Percentiles rank a stretch among this genome's conserved stretches.
Conservation (phyloP, 495 filamentous ascomycete genomes). For the Aspergillus wentii region DNA sequence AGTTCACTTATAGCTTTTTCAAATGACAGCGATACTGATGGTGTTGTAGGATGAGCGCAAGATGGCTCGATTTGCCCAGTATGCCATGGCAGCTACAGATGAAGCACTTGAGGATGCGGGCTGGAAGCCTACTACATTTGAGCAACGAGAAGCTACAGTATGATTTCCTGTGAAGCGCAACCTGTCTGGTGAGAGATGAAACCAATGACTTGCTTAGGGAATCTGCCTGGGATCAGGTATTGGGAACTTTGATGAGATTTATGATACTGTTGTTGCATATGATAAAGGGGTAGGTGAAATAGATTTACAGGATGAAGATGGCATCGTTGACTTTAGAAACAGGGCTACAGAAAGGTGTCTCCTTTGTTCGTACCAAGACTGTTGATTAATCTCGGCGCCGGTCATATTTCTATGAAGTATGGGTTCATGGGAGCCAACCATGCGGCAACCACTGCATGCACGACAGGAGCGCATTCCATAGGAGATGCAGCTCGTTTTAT, state of each 20-base stretch:
- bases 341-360: slow-evolving; percentile 90
- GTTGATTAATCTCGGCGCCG: slow-evolving; percentile 89
- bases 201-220: slow-evolving; percentile 40
- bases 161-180: too few species aligned
- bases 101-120: slow-evolving; percentile 83
- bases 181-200: too few species aligned
- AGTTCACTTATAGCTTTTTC: slow-evolving; percentile 5
- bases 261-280: slow-evolving; percentile 73
- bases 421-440: slow-evolving; percentile 83
- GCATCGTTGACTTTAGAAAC: slow-evolving; percentile 2
- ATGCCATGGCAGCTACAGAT: slow-evolving; percentile 79
- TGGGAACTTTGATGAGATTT: slow-evolving; percentile 86
- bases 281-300: slow-evolving; percentile 58
- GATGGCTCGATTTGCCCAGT: slow-evolving; percentile 91
- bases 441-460: slow-evolving; percentile 88
- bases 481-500: slow-evolving; percentile 92
- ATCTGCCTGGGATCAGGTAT: slow-evolving; percentile 96
- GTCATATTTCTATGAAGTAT: slow-evolving; percentile 89
- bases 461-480: slow-evolving; percentile 89
- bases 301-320: neutral
- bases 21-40: neutral
- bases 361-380: slow-evolving; percentile 89
- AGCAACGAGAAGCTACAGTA: slow-evolving; percentile 66
- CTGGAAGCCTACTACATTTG: slow-evolving; percentile 61
- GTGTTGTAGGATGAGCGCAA: slow-evolving; percentile 60